Evolutionary conservation across 768 basidiomycete species (phyloP), one percentile per base, ranked within the genome.

Genomic region (Mycena amicta): DNA sequence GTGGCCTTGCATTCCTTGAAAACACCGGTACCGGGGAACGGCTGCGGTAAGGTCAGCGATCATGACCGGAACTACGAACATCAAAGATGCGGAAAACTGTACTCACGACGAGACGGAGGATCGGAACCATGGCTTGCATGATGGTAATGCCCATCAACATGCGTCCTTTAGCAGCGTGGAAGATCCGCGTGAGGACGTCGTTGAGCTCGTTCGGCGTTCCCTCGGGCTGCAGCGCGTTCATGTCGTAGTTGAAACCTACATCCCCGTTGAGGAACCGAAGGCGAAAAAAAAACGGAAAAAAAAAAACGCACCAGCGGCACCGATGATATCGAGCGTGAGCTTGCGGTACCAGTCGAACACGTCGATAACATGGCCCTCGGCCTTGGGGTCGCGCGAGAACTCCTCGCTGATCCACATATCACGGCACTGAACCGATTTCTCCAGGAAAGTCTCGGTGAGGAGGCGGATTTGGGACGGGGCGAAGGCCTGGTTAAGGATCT

Each of bases 261-360:
- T 18, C 13, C 12, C n/a, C 29, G n/a, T 5, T 4, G n/a, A 26
- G 15, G 16, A 30, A 20, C 3, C 2, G n/a, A 13, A 12, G 18
- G 63, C 61, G 1, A 70, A 65, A 13, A 65, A 53, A 20, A 71
- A 67, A 20, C 82, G 73, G 18, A 81, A 72, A 50, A 78, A 67
- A 66, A 27, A 45, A 6, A 83, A 83, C 54, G 74, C 77, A 20
- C 83, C 79, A 74, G 66, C 81, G 37, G 83, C 72, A 15, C 84
- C 85, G 54, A 88, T 86, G 51, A 84, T 77, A 55, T 86, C 86
- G 12, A 87, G 72, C 5, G 85, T 86, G 4, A 80, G 75, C 47
- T 79, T 78, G 23, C 76, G 77, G 1, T 86, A 72, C 79, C 80
- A 86, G 3, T 16, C 15, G 13, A 8, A 45, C 8, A 45, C 43